Conservation (phyloP, 2,329 filamentous ascomycete species). For the Zymoseptoria crescenta region DNA sequence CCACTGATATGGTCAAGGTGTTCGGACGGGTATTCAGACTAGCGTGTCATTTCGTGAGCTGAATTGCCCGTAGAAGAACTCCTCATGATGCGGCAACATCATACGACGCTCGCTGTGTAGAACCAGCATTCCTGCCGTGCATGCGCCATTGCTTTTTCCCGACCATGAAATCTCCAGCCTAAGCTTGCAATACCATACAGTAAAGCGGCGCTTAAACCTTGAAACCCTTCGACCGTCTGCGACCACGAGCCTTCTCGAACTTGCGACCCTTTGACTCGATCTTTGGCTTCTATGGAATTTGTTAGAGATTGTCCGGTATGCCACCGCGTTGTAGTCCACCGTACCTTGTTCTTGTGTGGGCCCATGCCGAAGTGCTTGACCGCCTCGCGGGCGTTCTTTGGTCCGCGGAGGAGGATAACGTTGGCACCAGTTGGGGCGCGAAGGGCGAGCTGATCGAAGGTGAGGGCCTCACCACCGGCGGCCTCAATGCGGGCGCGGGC, state of each 20-base stretch:
- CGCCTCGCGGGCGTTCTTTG: slow-evolving; percentile 96
- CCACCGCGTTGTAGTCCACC: slow-evolving; percentile 22
- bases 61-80: slow-evolving; percentile 11
- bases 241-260: slow-evolving; percentile 98
- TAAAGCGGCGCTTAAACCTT: slow-evolving; percentile 71
- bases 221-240: slow-evolving; percentile 97
- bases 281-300: slow-evolving; percentile 69
- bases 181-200: background rate
- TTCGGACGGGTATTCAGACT: slow-evolving; percentile 8
- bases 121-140: slow-evolving; percentile 1
- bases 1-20: background rate
- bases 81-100: slow-evolving; percentile 1
- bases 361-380: slow-evolving; percentile 99
- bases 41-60: slow-evolving; percentile 17
- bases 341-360: slow-evolving; percentile 93
- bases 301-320: slow-evolving; percentile 6
- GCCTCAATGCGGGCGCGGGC: slow-evolving; percentile 88
- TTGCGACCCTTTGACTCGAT: slow-evolving; percentile 98
- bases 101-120: slow-evolving; percentile 9
- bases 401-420: slow-evolving; percentile 92
- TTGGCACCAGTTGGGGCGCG: slow-evolving; percentile 92
- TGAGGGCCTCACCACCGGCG: slow-evolving; percentile 90
- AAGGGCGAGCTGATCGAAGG: slow-evolving; percentile 93
- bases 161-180: background rate
- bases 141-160: background rate